Evolutionary conservation across 345 rosid genomes (phyloP).

Genomic region (Acer campestre): DNA sequence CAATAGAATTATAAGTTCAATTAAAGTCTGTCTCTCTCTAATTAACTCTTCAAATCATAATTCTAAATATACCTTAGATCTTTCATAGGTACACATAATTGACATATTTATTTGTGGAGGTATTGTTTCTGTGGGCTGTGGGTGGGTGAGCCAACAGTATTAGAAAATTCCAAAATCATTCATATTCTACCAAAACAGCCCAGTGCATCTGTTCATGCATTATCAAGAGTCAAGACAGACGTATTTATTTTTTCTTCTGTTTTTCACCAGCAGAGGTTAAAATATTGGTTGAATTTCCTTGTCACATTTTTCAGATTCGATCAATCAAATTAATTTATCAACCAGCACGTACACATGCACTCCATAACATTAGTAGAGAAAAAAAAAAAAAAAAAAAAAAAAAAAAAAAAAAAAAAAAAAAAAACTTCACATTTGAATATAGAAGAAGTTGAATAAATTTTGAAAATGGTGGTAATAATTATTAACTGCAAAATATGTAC

Average conservation of each 20-base stretch:
- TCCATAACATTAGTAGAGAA: no score
- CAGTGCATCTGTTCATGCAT: not conserved
- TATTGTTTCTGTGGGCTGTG: not conserved
- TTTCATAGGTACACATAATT: no score
- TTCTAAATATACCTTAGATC: no score
- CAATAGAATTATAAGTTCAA: no score
- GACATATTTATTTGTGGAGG: not conserved
- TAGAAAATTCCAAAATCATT: not conserved
- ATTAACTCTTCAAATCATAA: no score
- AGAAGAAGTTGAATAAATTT: no score
- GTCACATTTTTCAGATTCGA: not conserved
- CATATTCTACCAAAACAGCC: not conserved
- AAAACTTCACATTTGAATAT: no score
- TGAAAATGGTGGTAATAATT: no score
- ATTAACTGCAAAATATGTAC: no score
- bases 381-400: not conserved
- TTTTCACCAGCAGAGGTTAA: not conserved
- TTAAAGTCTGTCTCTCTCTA: no score
- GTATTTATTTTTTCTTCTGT: not conserved
- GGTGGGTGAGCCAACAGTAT: constrained; percentile 4
- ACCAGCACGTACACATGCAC: not conserved
- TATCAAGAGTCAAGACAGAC: not conserved
- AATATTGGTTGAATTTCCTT: not conserved
- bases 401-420: not conserved
- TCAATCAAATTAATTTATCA: not conserved